Base-by-base conservation (phyloP, 805 yeast species). In the Pichia nanzhaoensis region DNA sequence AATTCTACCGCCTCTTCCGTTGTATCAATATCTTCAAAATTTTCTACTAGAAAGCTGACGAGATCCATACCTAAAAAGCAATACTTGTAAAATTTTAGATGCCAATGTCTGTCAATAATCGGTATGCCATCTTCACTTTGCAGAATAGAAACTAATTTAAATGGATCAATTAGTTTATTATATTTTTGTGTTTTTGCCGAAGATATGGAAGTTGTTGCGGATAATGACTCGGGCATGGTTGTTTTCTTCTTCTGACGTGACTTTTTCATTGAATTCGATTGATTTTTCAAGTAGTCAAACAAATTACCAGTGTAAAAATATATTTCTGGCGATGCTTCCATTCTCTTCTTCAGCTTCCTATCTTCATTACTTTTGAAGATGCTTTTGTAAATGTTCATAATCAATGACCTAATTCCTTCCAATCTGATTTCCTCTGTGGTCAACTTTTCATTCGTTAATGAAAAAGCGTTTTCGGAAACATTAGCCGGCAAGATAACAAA, bases 71-170 rank as follows among this genome's bases (percentile, higher is more conserved):
- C 98, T 20, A 87, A 61, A 57, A 91, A 88, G 63, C 95, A 84
- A 50, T 83, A 77, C 22, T 73, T 69, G 58, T 87, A 95, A 4
- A 76, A 67, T 50, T 80, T 80, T 77, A 90, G 79, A 61, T 91
- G 98, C 99, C 99, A 91, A 30, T 82, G 75, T 53, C 97, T 71
- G 55, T 88, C 95, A 1, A 76, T 80, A 32, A 93, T 68, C 18
- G 70, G 71, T 7, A 91, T 64, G 8, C 89, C 90, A 38, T 73
- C 70, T 1, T 73, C 69, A 4, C 82, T 75, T 54, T 83, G 95
- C 41, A 91, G 59, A 44, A 82, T 86, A 3, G 66, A 65, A 0
- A 89, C 84, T 22, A 91, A 61, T 18, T 71, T 77, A 0, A 61
- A 37, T 3, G 83, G 55, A 22, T 76, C 71, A 5, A 80, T 72